Conservation (phyloP, 768 basidiomycete genomes). For the Amyloporia xantha region DNA sequence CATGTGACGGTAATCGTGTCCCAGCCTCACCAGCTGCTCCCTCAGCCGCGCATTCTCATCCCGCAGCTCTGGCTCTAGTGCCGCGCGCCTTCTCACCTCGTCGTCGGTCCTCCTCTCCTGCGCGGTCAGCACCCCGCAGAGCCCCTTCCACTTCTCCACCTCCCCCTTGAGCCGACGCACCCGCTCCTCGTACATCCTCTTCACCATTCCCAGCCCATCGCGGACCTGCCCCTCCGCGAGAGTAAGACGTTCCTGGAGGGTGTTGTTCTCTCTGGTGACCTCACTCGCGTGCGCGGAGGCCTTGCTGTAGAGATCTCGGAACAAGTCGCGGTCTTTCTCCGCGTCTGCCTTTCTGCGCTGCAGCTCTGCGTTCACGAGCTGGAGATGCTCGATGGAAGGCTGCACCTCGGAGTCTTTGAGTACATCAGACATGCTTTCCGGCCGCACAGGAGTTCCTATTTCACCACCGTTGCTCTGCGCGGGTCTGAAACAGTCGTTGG, state of each 20-base stretch:
- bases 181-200: conserved; percentile 42
- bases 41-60: conserved; percentile 15
- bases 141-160: conserved; percentile 37
- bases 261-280: conserved; percentile 22
- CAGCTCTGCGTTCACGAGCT: conserved; percentile 19
- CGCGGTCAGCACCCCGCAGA: conserved; percentile 19
- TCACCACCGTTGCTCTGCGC: too few relatives aligned
- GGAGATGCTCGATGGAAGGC: conserved; percentile 17
- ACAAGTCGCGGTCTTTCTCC: conserved; percentile 24
- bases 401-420: neutral
- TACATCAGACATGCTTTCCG: too few relatives aligned
- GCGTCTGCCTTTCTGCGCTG: conserved; percentile 21
- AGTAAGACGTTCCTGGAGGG: conserved; percentile 18
- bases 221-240: conserved; percentile 40
- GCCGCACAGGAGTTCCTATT: too few relatives aligned
- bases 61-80: conserved; percentile 17
- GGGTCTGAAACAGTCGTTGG: too few relatives aligned
- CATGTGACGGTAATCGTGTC: conserved; percentile 10
- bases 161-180: conserved; percentile 45
- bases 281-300: conserved; percentile 22
- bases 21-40: conserved; percentile 2
- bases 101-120: conserved; percentile 18
- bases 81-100: conserved; percentile 19
- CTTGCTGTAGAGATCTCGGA: conserved; percentile 22
- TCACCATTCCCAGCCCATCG: conserved; percentile 47